Evolutionary conservation across 2,329 filamentous ascomycete species (phyloP).

Genomic region (Anthostomella pinea): DNA sequence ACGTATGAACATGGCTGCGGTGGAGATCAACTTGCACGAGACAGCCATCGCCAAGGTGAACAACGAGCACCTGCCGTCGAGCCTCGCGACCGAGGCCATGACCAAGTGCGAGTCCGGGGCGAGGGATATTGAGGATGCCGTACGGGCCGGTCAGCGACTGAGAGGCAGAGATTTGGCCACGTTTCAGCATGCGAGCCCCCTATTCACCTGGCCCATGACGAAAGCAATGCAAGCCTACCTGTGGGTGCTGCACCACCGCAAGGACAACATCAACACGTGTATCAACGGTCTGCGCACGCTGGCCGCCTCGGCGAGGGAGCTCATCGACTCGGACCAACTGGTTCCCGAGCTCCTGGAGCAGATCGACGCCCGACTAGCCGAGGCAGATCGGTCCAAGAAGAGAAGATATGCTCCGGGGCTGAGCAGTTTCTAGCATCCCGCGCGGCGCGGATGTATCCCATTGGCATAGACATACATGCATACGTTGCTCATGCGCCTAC

Average conservation of each 20-base stretch:
- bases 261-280: conserved; percentile 1
- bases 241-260: conserved; percentile 3
- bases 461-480: no score
- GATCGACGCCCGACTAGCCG: conserved; percentile 5
- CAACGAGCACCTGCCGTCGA: conserved; percentile 2
- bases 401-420: no score
- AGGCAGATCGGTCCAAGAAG: conserved; percentile 1
- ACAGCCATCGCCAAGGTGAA: conserved; percentile 4
- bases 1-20: not conserved
- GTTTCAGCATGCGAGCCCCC: conserved; percentile 1
- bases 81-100: conserved; percentile 3
- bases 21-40: conserved; percentile 7
- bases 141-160: no score
- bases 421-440: no score
- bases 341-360: conserved; percentile 3
- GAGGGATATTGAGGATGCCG: no score
- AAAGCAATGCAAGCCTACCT: conserved; percentile 1
- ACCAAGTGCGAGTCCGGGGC: conserved; percentile 1
- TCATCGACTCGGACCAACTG: conserved; percentile 1
- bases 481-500: no score
- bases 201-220: conserved; percentile 1
- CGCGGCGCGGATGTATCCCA: no score
- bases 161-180: no score
- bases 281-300: conserved; percentile 2
- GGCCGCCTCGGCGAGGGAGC: not conserved